Conservation (phyloP, 2,329 filamentous ascomycete species). For the Diplodia intermedia region DNA sequence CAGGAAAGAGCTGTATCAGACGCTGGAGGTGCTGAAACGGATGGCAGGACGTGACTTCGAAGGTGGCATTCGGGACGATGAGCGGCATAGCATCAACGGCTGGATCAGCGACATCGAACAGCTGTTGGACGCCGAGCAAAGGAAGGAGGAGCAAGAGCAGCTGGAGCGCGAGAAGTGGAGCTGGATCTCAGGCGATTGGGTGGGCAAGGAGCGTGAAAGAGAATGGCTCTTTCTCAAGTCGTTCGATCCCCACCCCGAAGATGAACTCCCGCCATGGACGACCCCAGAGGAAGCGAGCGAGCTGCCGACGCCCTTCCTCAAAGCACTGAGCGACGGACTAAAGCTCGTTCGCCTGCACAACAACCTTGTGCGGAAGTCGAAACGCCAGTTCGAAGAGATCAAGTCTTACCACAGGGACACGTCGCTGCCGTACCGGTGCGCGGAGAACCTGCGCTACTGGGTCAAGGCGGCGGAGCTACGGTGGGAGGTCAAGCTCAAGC, state of each 20-base stretch:
- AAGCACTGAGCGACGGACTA: constrained; percentile 76
- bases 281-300: constrained; percentile 58
- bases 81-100: constrained; percentile 73
- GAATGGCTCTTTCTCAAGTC: constrained; percentile 83
- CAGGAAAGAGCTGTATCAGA: constrained; percentile 79
- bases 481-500: constrained; percentile 82
- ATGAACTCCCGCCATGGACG: constrained; percentile 72
- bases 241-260: constrained; percentile 64
- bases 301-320: constrained; percentile 76
- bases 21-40: constrained; percentile 89
- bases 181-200: constrained; percentile 79
- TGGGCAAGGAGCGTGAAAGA: constrained; percentile 75
- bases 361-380: constrained; percentile 81
- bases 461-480: constrained; percentile 92
- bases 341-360: constrained; percentile 89
- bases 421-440: constrained; percentile 88
- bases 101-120: constrained; percentile 83
- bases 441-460: constrained; percentile 96
- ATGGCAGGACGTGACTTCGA: constrained; percentile 89
- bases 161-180: constrained; percentile 75
- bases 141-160: constrained; percentile 75
- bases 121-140: constrained; percentile 78
- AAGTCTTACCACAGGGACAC: constrained; percentile 91
- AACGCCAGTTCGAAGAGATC: constrained; percentile 86
- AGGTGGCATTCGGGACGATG: constrained; percentile 79